Evolutionary conservation across 495 filamentous ascomycete species (phyloP), one percentile per base, ranked within the genome.

Genomic region (Cladorrhinum samala): DNA sequence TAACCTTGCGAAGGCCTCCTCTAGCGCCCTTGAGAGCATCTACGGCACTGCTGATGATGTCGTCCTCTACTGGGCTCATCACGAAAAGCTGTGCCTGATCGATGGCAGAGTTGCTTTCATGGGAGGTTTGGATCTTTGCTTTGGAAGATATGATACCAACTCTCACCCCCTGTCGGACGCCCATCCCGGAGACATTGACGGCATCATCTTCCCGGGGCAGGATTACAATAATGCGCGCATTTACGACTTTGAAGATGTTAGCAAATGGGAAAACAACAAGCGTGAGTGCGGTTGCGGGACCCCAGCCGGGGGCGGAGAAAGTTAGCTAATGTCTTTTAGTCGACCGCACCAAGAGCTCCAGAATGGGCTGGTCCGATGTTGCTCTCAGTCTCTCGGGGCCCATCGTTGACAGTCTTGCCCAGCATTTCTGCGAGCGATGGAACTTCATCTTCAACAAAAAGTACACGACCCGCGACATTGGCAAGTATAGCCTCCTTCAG

Each of bases 331-430:
- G 50, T 2, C 24, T 14, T 2, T 2, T 38, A 77, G 73, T 97
- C 17, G 84, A 91, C 57, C 81, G 92, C 17, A 86, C 82, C 42
- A 80, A 80, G 56, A 87, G 72, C 68, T 87, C 88, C 9, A 81
- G 92, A 46, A 96, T 97, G 89, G 92, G 92, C 9, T 96, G 91
- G 91, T 85, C 88, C 20, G 92, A 97, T 70, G 78, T 97, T 50
- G 86, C 87, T 24, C 72, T 97, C 25, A 89, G 85, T 52, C 60
- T 97, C 21, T 77, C 76, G n/a, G 92, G 92, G 0, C 86, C 86
- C 0, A 85, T 86, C 9, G 84, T 94, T 0, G 76, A 87, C 49
- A 92, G 89, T 62, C 72, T 97, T 16, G 76, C 81, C 17, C 75
- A 76, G 2, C 89, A 96, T 61, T 97, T 97, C 60, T 76, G 83